Percentiles rank a stretch among this genome's conserved stretches.
Evolutionary conservation across 345 rosid genomes (phyloP).

Genomic region (Gossypium sturtianum): DNA sequence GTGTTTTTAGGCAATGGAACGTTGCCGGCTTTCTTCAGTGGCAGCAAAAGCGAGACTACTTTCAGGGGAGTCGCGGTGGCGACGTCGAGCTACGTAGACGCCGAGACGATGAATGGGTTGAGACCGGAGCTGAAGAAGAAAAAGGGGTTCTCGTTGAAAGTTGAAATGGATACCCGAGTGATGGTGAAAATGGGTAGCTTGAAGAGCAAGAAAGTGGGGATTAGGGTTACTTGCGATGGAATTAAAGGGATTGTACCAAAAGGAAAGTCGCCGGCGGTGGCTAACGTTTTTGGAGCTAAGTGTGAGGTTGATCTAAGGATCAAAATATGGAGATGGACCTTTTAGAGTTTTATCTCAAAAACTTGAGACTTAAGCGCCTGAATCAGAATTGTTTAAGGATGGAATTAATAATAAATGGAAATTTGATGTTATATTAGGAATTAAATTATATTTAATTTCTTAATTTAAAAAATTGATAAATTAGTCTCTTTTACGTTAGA

Average conservation of each 20-base stretch:
- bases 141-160: slow-evolving; percentile 38
- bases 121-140: slow-evolving; percentile 70
- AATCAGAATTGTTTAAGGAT: too few relatives aligned
- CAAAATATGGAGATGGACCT: slow-evolving; percentile 90
- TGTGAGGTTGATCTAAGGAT: slow-evolving; percentile 82
- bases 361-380: too few relatives aligned
- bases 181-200: slow-evolving; percentile 46
- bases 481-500: too few relatives aligned
- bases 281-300: slow-evolving; percentile 36
- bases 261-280: slow-evolving; percentile 64
- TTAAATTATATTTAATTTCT: too few relatives aligned
- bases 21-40: slow-evolving; percentile 46
- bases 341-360: slow-evolving; percentile 8
- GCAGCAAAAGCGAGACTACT: slow-evolving; percentile 50
- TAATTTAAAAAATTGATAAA: too few relatives aligned
- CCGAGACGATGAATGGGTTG: slow-evolving; percentile 47
- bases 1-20: slow-evolving; percentile 67
- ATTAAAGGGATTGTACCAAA: slow-evolving; percentile 57
- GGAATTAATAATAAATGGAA: too few relatives aligned
- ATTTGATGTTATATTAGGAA: too few relatives aligned
- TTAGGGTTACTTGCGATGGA: slow-evolving; percentile 64
- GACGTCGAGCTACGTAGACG: slow-evolving; percentile 55
- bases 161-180: slow-evolving; percentile 63
- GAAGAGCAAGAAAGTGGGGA: slow-evolving; percentile 71
- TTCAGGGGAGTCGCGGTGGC: slow-evolving; percentile 49